Base-by-base conservation (phyloP, 169 alveolate species). In the Plasmodium ovale region DNA sequence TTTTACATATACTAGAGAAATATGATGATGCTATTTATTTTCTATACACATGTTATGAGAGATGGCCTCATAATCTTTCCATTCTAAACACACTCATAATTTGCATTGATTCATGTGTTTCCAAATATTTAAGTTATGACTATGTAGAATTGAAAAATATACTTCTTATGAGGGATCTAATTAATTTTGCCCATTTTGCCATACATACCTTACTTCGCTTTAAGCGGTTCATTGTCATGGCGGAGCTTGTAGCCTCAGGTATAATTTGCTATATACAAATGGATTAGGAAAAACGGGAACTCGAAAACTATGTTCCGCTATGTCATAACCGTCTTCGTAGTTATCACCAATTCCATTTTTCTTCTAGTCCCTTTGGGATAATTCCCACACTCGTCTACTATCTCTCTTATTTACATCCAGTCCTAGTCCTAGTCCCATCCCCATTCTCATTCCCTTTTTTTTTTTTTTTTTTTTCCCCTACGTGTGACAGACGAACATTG, bases 51-150 rank as follows among this genome's bases (percentile, higher is more conserved):
- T 39, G 68, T 12, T 85, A 85, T 25, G 67, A 25, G 2, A 85
- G 56, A 33, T 85, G 91, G 91, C 69, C 87, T 2, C 39, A 85
- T 35, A 87, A 85, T 47, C n/a, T 85, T 1, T 35, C 54, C 16
- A 56, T 85, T 27, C 29, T 85, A 72, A 85, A 69, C 42, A 49
- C 74, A 2, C 60, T 85, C 3, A 85, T 85, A 27, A 85, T 85
- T 1, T 68, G 85, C 23, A 85, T 85, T 21, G 91, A 85, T 85
- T 67, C 91, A 0, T 85, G 60, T 56, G 91, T 67, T 33, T 85
- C 91, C 14, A 67, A 85, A 33, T 85, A 69, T 49, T 71, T 85
- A 27, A 85, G 87, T 33, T 85, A 12, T 14, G 87, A 85, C 37
- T 85, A 85, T 60, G 91, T 85, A 9, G 87, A 69, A 16, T 37